Evolutionary conservation across 2,329 filamentous ascomycete genomes (phyloP).

Genomic region (Capronia americana): DNA sequence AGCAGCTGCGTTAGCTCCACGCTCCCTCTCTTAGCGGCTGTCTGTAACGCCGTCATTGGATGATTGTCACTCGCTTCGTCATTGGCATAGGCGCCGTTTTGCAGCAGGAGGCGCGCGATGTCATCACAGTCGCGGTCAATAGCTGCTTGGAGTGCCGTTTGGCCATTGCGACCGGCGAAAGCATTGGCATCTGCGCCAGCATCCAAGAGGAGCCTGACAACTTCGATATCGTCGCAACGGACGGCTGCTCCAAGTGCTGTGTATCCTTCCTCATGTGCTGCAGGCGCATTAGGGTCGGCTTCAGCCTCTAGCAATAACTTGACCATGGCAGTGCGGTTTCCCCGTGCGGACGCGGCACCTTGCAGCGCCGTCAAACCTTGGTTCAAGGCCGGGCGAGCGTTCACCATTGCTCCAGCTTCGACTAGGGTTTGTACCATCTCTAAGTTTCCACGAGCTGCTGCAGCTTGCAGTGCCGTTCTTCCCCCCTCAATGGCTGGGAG

Average conservation of each 20-base stretch:
- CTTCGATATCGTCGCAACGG: background rate
- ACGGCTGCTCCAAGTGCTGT: slow-evolving; percentile 5
- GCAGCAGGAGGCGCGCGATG: background rate
- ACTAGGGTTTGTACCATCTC: background rate
- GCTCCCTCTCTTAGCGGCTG: background rate
- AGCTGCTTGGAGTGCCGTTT: slow-evolving; percentile 3
- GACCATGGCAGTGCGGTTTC: background rate
- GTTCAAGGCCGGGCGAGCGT: background rate
- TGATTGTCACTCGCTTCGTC: background rate
- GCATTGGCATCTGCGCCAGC: slow-evolving; percentile 1
- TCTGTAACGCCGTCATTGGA: background rate
- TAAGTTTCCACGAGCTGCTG: background rate
- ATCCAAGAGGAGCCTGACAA: slow-evolving; percentile 4
- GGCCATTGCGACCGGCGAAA: background rate
- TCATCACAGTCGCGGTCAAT: background rate
- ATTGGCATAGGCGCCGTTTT: background rate
- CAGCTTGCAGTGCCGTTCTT: background rate
- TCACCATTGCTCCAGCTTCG: background rate
- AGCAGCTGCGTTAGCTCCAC: background rate
- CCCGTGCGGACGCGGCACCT: background rate
- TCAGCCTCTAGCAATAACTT: background rate
- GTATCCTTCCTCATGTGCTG: background rate
- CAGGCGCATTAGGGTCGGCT: background rate
- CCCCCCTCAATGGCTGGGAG: background rate
- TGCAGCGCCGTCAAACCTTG: background rate